Evolutionary conservation across 192 early-diverging fungal species (phyloP).

Genomic region (Phlyctochytrium planicorne): DNA sequence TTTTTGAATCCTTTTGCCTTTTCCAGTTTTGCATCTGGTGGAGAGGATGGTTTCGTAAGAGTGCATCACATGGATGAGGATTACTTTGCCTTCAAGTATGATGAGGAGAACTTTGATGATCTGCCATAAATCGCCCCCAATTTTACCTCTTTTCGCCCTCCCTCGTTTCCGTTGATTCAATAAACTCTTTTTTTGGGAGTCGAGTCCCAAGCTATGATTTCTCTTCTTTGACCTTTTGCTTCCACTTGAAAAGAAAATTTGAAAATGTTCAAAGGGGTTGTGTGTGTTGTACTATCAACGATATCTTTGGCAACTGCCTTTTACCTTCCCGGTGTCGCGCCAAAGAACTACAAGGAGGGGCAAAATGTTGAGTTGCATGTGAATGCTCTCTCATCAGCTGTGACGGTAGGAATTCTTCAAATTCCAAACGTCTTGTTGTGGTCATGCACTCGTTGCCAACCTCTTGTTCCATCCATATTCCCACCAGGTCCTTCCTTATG

Average conservation of each 20-base stretch:
- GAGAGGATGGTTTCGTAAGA: slow-evolving; percentile 98
- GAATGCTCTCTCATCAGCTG: slow-evolving; percentile 83
- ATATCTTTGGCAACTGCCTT: slow-evolving; percentile 70
- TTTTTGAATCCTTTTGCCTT: slow-evolving; percentile 13
- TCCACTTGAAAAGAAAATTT: no score
- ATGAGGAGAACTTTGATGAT: slow-evolving; percentile 35
- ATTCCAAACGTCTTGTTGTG: neutral
- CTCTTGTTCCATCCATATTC: no score
- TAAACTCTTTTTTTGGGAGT: no score
- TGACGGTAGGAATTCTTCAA: slow-evolving; percentile 33
- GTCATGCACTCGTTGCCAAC: no score
- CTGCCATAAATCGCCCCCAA: slow-evolving; percentile 15
- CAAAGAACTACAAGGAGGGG: slow-evolving; percentile 73
- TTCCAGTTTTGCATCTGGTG: slow-evolving; percentile 85
- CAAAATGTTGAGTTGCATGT: slow-evolving; percentile 75
- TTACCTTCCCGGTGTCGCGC: slow-evolving; percentile 93
- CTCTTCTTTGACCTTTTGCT: no score
- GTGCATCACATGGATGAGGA: slow-evolving; percentile 95
- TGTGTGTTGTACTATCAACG: no score
- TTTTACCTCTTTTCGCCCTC: no score
- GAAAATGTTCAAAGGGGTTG: no score
- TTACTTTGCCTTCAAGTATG: slow-evolving; percentile 87
- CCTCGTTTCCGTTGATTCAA: no score
- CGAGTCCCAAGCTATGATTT: no score
- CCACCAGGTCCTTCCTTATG: slow-evolving; percentile 66